Evolutionary conservation across 768 basidiomycete genomes (phyloP).

Genomic region (Neoboletus brunneissimus): DNA sequence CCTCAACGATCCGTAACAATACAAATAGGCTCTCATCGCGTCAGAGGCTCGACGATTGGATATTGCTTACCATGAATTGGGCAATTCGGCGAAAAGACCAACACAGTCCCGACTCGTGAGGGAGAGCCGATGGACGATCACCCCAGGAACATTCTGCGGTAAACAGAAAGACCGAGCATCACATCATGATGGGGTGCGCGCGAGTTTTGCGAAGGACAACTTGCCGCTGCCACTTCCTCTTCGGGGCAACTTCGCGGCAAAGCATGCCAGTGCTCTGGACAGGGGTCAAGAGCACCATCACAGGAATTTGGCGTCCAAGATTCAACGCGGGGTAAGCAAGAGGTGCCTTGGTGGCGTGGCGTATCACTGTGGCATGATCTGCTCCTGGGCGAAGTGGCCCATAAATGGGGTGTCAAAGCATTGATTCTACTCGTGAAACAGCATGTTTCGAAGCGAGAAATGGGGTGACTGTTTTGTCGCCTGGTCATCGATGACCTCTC

Average conservation of each 20-base stretch:
- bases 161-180: neutral
- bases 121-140: slow-evolving; percentile 6
- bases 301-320: neutral
- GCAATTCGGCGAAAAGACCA: neutral
- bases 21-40: neutral
- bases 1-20: neutral
- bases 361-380: neutral
- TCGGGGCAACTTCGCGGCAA: slow-evolving; percentile 12
- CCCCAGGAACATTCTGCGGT: neutral
- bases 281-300: neutral
- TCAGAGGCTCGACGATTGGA: neutral
- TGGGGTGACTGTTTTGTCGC: neutral
- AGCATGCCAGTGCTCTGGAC: neutral
- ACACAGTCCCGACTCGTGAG: neutral
- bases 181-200: neutral
- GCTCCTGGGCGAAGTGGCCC: neutral
- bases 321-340: slow-evolving; percentile 1
- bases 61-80: neutral
- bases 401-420: neutral
- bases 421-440: neutral
- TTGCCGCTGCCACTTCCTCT: slow-evolving; percentile 10
- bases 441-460: neutral
- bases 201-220: neutral
- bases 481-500: neutral
- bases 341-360: neutral